A percentile compares a stretch with the other conserved stretches of the same genome.
These are phyloP conservation scores for Coniferiporia weirii DNA, from an alignment of 1,284 basidiomycete genomes.

Conservation along the genomic window DNA sequence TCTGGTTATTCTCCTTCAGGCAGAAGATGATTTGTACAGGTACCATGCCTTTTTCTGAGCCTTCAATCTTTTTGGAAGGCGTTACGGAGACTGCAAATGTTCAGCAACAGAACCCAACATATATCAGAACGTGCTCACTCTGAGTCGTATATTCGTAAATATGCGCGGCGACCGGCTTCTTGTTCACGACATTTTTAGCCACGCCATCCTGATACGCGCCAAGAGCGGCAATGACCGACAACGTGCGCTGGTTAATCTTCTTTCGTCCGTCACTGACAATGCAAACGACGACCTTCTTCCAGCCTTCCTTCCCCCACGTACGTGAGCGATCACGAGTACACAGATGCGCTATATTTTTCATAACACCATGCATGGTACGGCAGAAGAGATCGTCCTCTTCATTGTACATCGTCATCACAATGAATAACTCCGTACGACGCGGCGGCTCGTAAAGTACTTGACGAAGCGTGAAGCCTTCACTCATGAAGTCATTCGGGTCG, in stretches of 20 bases:
- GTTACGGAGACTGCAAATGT: slow-evolving; percentile 66
- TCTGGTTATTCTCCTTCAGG: slow-evolving; percentile 89
- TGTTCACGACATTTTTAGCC: slow-evolving; percentile 89
- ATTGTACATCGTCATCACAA: slow-evolving; percentile 79
- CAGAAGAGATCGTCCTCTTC: slow-evolving; percentile 76
- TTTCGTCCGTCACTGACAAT: slow-evolving; percentile 49
- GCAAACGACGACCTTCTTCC: slow-evolving; percentile 84
- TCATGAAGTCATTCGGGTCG: slow-evolving; percentile 86
- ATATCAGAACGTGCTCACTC: slow-evolving; percentile 39
- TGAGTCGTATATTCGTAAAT: slow-evolving; percentile 95
- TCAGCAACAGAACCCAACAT: slow-evolving; percentile 16
- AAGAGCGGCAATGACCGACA: slow-evolving; percentile 84
- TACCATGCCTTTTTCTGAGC: slow-evolving; percentile 72
- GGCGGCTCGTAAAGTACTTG: slow-evolving; percentile 81
- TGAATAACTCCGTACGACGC: slow-evolving; percentile 77
- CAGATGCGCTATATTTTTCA: slow-evolving; percentile 81
- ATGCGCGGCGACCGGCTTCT: slow-evolving; percentile 83
- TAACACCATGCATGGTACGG: slow-evolving; percentile 88
- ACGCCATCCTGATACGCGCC: slow-evolving; percentile 85
- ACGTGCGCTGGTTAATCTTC: slow-evolving; percentile 83
- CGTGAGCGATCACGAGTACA: slow-evolving; percentile 80
- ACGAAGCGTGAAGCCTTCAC: slow-evolving; percentile 75
- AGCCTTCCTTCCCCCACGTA: slow-evolving; percentile 95
- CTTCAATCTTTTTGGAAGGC: slow-evolving; percentile 77
- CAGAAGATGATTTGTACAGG: slow-evolving; percentile 95